Percentiles rank a stretch among this genome's conserved stretches.
Conservation (phyloP, 1,284 basidiomycete genomes). For the Coriolopsis trogii region DNA sequence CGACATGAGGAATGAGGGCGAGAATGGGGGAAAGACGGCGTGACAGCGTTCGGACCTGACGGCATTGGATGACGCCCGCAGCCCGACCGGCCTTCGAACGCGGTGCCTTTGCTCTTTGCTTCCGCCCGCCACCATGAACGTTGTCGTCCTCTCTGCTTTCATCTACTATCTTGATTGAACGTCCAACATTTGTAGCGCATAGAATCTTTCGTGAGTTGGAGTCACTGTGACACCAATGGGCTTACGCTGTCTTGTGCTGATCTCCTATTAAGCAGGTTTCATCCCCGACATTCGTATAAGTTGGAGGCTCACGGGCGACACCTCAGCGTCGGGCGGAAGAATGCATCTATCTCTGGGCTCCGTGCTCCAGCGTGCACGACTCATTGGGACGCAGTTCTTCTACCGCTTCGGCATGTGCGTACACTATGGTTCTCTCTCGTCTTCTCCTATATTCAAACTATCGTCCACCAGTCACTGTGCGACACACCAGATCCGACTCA, state of each 20-base stretch:
- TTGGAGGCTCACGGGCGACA: neutral
- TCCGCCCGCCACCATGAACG: constrained; percentile 2
- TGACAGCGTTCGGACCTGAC: too few species aligned
- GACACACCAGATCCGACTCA: constrained; percentile 90
- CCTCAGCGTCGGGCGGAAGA: constrained; percentile 1
- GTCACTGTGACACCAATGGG: too few species aligned
- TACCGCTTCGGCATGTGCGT: constrained; percentile 78
- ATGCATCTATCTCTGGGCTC: constrained; percentile 18
- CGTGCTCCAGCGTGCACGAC: constrained; percentile 40
- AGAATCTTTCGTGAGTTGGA: neutral
- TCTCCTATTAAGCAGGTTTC: constrained; percentile 1
- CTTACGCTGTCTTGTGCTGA: constrained; percentile 4
- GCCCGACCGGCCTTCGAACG: neutral
- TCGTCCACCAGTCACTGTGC: constrained; percentile 68
- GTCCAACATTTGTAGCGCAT: neutral
- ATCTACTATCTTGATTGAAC: neutral
- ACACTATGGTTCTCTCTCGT: constrained; percentile 7
- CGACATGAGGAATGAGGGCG: neutral
- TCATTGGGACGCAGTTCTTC: constrained; percentile 56
- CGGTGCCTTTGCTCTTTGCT: neutral
- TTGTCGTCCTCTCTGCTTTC: neutral
- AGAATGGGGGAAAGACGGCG: neutral
- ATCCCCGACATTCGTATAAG: neutral
- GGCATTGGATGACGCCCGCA: too few species aligned
- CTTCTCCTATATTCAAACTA: constrained; percentile 7